Conservation (phyloP, 2,329 filamentous ascomycete genomes). For the Pseudomassariella vexata region DNA sequence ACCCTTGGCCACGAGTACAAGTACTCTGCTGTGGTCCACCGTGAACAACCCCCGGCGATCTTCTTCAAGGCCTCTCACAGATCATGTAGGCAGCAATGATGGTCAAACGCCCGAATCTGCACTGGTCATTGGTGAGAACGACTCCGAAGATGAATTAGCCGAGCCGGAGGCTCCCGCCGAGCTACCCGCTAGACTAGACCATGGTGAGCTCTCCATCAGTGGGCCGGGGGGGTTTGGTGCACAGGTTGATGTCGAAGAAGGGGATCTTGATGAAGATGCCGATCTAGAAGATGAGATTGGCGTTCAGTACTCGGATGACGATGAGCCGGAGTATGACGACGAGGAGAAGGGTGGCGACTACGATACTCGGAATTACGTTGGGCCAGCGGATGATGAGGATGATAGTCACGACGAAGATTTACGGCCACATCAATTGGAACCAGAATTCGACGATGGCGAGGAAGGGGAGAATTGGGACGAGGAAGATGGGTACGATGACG, state of each 20-base stretch:
- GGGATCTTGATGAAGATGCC: slow-evolving; percentile 17
- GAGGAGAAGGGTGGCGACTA: slow-evolving; percentile 26
- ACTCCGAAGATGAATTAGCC: slow-evolving; percentile 16
- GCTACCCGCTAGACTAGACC: not conserved
- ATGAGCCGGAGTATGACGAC: slow-evolving; percentile 22
- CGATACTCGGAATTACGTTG: slow-evolving; percentile 22
- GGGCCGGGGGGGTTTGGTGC: slow-evolving; percentile 11
- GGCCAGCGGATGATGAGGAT: slow-evolving; percentile 24
- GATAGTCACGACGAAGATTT: slow-evolving; percentile 24
- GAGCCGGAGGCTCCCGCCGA: not conserved
- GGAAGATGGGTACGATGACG: too few species aligned
- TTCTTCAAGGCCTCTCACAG: slow-evolving; percentile 8
- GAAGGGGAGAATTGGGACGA: slow-evolving; percentile 16
- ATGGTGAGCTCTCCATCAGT: slow-evolving; percentile 4
- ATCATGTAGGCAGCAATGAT: slow-evolving; percentile 13
- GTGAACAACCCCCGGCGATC: slow-evolving; percentile 15
- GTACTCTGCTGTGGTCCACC: slow-evolving; percentile 17
- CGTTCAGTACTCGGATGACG: slow-evolving; percentile 20
- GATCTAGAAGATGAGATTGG: slow-evolving; percentile 21
- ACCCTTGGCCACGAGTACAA: slow-evolving; percentile 3
- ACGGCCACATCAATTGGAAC: slow-evolving; percentile 16
- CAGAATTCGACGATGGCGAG: slow-evolving; percentile 18
- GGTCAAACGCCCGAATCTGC: slow-evolving; percentile 18
- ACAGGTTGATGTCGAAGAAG: slow-evolving; percentile 10
- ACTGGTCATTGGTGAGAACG: slow-evolving; percentile 23